Percentiles rank a stretch among this genome's conserved stretches.
These are phyloP conservation scores for Metschnikowia santaceciliae DNA, from an alignment of 805 yeast species.

Conservation along the genomic window DNA sequence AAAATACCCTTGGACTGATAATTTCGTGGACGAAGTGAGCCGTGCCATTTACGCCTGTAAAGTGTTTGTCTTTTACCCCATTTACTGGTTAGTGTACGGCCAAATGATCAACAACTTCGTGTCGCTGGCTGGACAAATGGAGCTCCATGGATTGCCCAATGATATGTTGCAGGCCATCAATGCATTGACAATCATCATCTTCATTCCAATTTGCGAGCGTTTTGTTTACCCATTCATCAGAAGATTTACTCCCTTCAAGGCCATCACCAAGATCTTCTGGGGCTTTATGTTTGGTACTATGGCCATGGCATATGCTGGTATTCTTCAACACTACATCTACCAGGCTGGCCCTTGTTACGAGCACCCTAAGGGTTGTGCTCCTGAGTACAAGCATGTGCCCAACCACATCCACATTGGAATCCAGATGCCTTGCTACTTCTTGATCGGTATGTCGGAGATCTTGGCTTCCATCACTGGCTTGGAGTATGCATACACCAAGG, in stretches of 20 bases:
- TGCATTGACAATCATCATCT: constrained; percentile 10
- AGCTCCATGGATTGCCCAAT: constrained; percentile 16
- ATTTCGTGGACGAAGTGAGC: constrained; percentile 13
- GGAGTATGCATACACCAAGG: constrained; percentile 17
- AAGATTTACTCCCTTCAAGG: constrained; percentile 14
- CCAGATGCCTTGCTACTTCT: constrained; percentile 12
- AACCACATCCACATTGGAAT: constrained; percentile 9
- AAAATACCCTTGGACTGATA: constrained; percentile 12
- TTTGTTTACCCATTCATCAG: constrained; percentile 13
- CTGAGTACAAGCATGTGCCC: constrained; percentile 9
- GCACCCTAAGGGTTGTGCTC: constrained; percentile 10
- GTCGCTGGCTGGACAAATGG: constrained; percentile 17
- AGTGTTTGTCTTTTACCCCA: constrained; percentile 15
- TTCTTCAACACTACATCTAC: constrained; percentile 14
- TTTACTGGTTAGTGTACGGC: constrained; percentile 17
- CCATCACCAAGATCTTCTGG: constrained; percentile 16
- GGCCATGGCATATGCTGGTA: constrained; percentile 14
- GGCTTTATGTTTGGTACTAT: constrained; percentile 12
- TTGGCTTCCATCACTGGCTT: constrained; percentile 16
- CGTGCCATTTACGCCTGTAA: constrained; percentile 14
- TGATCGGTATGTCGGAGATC: constrained; percentile 12
- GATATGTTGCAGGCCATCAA: constrained; percentile 14
- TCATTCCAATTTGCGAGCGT: constrained; percentile 13
- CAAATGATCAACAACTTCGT: constrained; percentile 16
- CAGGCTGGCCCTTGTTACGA: constrained; percentile 14